Conservation (phyloP, 1,139 yeast genomes). For the Nakaseomyces kungkrabaensis region DNA sequence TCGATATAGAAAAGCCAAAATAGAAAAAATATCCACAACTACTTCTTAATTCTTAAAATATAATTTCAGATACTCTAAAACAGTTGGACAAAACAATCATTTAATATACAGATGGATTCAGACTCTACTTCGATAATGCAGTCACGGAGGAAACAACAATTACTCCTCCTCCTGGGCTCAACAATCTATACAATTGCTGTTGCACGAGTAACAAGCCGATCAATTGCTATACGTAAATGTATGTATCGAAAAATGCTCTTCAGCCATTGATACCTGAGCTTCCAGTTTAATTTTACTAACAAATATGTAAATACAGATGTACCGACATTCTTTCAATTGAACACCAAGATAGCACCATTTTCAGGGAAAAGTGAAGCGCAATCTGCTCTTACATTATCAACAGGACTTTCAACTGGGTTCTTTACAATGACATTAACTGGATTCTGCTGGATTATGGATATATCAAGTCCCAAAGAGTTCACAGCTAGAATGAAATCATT, state of each 20-base stretch:
- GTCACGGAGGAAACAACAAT: slow-evolving; percentile 52
- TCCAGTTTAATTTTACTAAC: not conserved
- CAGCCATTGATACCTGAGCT: too few relatives aligned
- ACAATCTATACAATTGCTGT: slow-evolving; percentile 65
- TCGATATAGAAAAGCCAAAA: too few relatives aligned
- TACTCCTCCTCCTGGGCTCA: slow-evolving; percentile 61
- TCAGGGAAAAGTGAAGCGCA: slow-evolving; percentile 78
- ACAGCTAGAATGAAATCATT: slow-evolving; percentile 55
- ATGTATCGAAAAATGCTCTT: slow-evolving; percentile 7
- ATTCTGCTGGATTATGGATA: slow-evolving; percentile 69
- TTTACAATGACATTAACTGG: slow-evolving; percentile 69
- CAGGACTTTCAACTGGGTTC: slow-evolving; percentile 62
- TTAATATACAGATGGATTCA: too few relatives aligned
- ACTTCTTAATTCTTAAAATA: too few relatives aligned
- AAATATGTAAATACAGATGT: slow-evolving; percentile 30
- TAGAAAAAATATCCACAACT: too few relatives aligned
- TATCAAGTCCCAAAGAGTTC: slow-evolving; percentile 59
- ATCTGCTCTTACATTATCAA: slow-evolving; percentile 75
- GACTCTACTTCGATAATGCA: too few relatives aligned
- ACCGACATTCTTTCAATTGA: slow-evolving; percentile 74
- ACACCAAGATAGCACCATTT: slow-evolving; percentile 76
- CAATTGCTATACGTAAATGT: slow-evolving; percentile 65
- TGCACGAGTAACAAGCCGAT: slow-evolving; percentile 64
- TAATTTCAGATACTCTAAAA: too few relatives aligned
- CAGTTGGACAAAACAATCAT: not conserved